These are phyloP conservation scores for Boletellus emodensis DNA, from an alignment of 768 basidiomycete genomes.

Conservation along the genomic window DNA sequence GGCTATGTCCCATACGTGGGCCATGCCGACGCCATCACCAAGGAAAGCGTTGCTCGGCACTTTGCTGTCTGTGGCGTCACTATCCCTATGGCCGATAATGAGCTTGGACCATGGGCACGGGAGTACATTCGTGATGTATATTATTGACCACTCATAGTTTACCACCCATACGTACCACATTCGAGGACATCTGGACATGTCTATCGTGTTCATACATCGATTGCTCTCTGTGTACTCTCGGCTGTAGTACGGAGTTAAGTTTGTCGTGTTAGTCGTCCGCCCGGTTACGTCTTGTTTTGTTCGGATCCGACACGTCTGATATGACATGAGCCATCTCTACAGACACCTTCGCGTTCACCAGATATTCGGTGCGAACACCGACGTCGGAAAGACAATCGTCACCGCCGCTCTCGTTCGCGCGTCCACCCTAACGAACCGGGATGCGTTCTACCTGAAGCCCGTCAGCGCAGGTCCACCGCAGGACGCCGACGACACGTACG, in stretches of 20 bases:
- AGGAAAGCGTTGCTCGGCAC: constrained; percentile 37
- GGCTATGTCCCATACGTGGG: constrained; percentile 32
- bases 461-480: constrained; percentile 80
- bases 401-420: constrained; percentile 81
- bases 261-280: neutral
- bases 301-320: neutral
- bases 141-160: constrained; percentile 16
- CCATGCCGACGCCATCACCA: constrained; percentile 26
- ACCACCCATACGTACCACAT: constrained; percentile 15
- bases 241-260: constrained; percentile 18
- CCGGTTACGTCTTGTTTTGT: neutral
- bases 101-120: constrained; percentile 39
- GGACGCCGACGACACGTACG: constrained; percentile 84
- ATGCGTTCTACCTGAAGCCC: constrained; percentile 79
- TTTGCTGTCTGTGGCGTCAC: constrained; percentile 42
- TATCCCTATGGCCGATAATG: constrained; percentile 31
- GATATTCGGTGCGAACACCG: constrained; percentile 93
- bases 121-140: constrained; percentile 31
- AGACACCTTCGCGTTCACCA: constrained; percentile 83
- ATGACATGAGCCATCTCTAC: constrained; percentile 76
- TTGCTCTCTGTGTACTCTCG: constrained; percentile 7
- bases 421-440: constrained; percentile 51
- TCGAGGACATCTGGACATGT: constrained; percentile 27
- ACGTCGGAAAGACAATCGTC: constrained; percentile 92
- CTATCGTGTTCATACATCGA: constrained; percentile 15